Conservation (phyloP, 805 yeast species). For the Starmerella asiatica region DNA sequence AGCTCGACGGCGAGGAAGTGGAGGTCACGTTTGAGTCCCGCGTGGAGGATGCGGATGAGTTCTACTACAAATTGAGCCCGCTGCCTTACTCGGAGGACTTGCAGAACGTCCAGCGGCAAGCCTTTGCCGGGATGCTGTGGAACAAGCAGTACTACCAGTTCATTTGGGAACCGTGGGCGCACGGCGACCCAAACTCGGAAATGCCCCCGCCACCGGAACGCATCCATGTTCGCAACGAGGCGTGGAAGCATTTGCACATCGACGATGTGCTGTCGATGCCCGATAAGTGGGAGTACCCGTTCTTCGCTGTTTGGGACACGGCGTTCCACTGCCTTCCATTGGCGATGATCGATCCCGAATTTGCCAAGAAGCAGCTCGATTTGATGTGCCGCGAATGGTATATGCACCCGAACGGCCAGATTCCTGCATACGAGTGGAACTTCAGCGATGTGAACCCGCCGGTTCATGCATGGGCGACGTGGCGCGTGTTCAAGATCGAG, state of each 20-base stretch:
- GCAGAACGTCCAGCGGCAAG: conserved; percentile 78
- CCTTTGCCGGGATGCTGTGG: conserved; percentile 89
- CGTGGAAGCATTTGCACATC: conserved; percentile 79
- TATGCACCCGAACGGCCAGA: conserved; percentile 96
- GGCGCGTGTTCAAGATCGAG: conserved; percentile 75
- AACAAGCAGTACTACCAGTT: conserved; percentile 83
- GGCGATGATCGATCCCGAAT: conserved; percentile 85
- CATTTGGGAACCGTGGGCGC: conserved; percentile 71
- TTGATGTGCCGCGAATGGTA: conserved; percentile 87
- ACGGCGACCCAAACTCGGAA: conserved; percentile 66
- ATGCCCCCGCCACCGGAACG: conserved; percentile 70
- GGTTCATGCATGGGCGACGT: conserved; percentile 92
- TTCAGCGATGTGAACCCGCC: conserved; percentile 94
- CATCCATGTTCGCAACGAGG: conserved; percentile 74
- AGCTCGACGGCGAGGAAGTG: conserved; percentile 56
- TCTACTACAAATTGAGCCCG: conserved; percentile 80
- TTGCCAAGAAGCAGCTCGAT: conserved; percentile 79
- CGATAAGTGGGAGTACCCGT: conserved; percentile 93
- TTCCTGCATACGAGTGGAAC: conserved; percentile 96
- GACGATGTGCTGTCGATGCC: conserved; percentile 83
- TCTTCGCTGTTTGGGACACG: conserved; percentile 94
- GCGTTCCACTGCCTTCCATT: conserved; percentile 89
- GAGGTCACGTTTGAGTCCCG: conserved; percentile 57
- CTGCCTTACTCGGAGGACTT: conserved; percentile 68
- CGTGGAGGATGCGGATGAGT: conserved; percentile 81